Base-by-base conservation (phyloP, 75 land plant genomes). In the Selaginella moellendorffii region DNA sequence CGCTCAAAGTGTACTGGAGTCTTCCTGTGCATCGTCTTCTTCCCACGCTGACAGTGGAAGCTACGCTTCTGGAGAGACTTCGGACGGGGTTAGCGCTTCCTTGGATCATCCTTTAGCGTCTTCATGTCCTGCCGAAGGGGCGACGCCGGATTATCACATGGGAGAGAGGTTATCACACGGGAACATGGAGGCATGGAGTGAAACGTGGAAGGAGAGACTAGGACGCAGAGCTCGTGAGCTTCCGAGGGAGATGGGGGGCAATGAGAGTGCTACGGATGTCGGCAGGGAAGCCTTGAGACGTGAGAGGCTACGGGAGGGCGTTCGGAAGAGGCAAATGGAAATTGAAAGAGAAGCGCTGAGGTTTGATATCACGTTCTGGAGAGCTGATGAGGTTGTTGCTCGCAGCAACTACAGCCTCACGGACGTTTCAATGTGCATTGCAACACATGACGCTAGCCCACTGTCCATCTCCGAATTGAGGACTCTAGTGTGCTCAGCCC, bases 311-410 rank as follows among this genome's bases (percentile, higher is more conserved):
- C 22, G 53, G 21, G 59, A 63, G 29, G 73, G 62, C 21, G 68
- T 29, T 29, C 61, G 53, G 0, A 54, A 59, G 25, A 68, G 60
- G 21, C 73, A 71, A 71, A 53, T 5, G 8, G 68, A 59, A 1
- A 71, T 65, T 30, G 68, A 65, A 23, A 53, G 24, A 29, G 78
- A 72, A 53, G 68, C 68, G 27, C 67, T 72, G 10, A 67, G 67
- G 17, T 77, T 77, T 64, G 78, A 77, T 36, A 72, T 66, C 26
- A 72, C 75, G 14, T 77, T 77, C 52, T 77, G 78, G 74, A 77
- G 71, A 64, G 70, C 58, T 10, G 78, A 77, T 20, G 69, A 68
- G 61, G 61, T 77, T 0, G 29, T 54, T 21, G 30, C 75, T 17
- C 10, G 46, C 46, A 23, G 65, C 27, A 30, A 58, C 0, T 76